These are phyloP conservation scores for Fraxinus excelsior DNA, from an alignment of 257 asterid species.

Conservation along the genomic window DNA sequence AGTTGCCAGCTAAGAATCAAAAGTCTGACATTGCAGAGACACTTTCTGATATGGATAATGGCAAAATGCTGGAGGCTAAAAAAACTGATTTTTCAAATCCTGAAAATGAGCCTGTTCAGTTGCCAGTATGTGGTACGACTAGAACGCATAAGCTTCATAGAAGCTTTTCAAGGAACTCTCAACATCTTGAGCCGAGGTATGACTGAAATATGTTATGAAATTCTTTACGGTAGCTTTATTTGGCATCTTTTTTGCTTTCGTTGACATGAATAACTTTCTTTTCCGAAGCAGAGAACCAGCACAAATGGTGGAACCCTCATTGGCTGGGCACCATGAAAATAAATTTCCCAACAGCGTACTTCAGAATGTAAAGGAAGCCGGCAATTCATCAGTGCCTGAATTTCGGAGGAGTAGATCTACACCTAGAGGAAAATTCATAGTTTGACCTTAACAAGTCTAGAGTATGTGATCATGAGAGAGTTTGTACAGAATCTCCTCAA, in stretches of 20 bases:
- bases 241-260: constrained; percentile 6
- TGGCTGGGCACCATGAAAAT: neutral
- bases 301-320: neutral
- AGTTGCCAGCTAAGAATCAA: constrained; percentile 48
- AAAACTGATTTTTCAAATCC: constrained; percentile 34
- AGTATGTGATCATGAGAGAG: neutral
- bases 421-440: constrained; percentile 47
- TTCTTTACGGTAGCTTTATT: neutral
- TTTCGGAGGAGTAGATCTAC: constrained; percentile 51
- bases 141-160: constrained; percentile 34
- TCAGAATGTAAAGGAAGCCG: constrained; percentile 33
- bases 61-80: constrained; percentile 28
- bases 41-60: constrained; percentile 25
- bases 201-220: neutral
- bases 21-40: constrained; percentile 41
- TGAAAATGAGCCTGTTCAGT: constrained; percentile 38
- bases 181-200: constrained; percentile 51
- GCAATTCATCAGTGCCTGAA: constrained; percentile 37
- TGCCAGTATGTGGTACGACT: constrained; percentile 20
- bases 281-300: neutral
- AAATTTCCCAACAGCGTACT: constrained; percentile 2
- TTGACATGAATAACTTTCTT: constrained; percentile 4
- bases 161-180: constrained; percentile 39
- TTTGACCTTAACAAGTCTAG: constrained; percentile 23
- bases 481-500: neutral